Base-by-base conservation (phyloP, 2,329 filamentous ascomycete species). In the Trichocomaceae sp. region DNA sequence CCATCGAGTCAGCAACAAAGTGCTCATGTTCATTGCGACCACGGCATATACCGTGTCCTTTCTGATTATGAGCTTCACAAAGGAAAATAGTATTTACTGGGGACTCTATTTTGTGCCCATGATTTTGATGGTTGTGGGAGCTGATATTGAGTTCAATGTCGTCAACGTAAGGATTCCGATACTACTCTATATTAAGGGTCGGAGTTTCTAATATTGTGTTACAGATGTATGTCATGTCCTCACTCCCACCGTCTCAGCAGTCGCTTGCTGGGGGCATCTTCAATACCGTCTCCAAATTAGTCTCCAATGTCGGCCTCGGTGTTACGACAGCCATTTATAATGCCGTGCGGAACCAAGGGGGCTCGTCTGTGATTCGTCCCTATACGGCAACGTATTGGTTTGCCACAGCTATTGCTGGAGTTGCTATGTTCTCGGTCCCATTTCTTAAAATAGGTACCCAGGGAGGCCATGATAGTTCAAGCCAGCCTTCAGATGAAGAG, bases 111-210 rank as follows among this genome's bases (percentile, higher is more conserved):
- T 87, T 63, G 83, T 84, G 0, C 77, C 78, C 0, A 68, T 86
- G 39, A 68, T 83, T 15, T 67, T 87, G 23, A 78, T 79, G 20
- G 84, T 87, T 1, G 72, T 85, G 3, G 85, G 85, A 1, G 83
- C 83, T 0, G 85, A 87, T 63, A 79, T 88, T 33, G 80, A 87
- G 56, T 87, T 87, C 66, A 86, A 86, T 57, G 84, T 87, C 20
- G 79, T 81, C 3, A 87, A 88, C 61, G 80, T 83, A 65, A 61
- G 79, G 69, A 2, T 15, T 1, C 15, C 5, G 15, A 8, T 23
- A 9, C 17, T 12, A 35, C 3, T 5, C 31, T 12, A 13, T 13
- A 29, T 9, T 2, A 2, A 35, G 31, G 5, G 13, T 2, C 3
- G 12, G 15, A 35, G 9, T 15, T 26, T 42, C 35, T 31, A 44